phyloP scores from a whole-genome alignment of 352 stramenopile genomes.

The Globisporangium barbulae region DNA sequence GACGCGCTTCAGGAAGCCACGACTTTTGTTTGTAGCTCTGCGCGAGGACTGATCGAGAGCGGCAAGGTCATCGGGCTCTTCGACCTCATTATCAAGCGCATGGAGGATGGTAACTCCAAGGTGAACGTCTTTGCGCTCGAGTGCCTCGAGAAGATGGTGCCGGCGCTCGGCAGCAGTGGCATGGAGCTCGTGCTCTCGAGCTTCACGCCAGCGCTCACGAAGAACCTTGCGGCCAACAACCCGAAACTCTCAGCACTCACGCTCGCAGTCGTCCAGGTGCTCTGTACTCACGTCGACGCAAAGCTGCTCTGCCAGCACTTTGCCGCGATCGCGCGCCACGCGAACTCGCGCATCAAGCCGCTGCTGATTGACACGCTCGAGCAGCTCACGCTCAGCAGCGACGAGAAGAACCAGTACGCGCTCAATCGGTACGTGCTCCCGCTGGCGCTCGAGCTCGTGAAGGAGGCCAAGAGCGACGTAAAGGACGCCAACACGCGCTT shows the following conservation, averaged over 20 bases:
- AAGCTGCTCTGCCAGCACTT: constrained; percentile 60
- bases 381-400: constrained; percentile 27
- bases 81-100: constrained; percentile 59
- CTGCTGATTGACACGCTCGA: constrained; percentile 50
- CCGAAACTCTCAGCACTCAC: constrained; percentile 43
- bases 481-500: constrained; percentile 55
- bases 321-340: constrained; percentile 33
- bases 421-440: constrained; percentile 66
- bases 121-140: constrained; percentile 63
- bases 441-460: constrained; percentile 63
- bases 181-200: constrained; percentile 58
- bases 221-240: constrained; percentile 58
- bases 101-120: constrained; percentile 78
- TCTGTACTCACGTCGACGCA: constrained; percentile 46
- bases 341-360: constrained; percentile 62
- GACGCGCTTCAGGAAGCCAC: constrained; percentile 47
- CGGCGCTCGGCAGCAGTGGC: constrained; percentile 37
- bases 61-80: constrained; percentile 62
- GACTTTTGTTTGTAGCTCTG: constrained; percentile 29
- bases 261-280: constrained; percentile 33
- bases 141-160: constrained; percentile 47
- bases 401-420: constrained; percentile 56
- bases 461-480: constrained; percentile 74
- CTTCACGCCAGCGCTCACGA: constrained; percentile 51
- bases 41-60: constrained; percentile 26